These are phyloP conservation scores for Coemansia sp. DNA, from an alignment of 192 early-diverging fungal genomes.

Conservation along the genomic window DNA sequence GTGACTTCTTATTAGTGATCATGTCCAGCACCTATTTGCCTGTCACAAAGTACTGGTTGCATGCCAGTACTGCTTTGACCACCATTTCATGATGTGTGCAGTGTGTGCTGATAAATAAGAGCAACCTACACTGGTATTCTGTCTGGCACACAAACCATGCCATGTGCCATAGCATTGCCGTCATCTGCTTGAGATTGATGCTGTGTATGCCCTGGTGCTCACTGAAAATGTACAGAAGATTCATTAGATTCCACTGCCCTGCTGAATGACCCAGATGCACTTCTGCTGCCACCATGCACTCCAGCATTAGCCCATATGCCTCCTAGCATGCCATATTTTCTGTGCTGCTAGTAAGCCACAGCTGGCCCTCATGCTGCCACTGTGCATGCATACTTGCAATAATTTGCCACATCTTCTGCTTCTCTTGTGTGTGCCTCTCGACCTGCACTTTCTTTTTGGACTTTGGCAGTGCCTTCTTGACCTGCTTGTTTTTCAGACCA, in stretches of 20 bases:
- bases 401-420: too few species aligned
- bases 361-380: too few species aligned
- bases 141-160: constrained; percentile 70
- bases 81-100: constrained; percentile 62
- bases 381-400: too few species aligned
- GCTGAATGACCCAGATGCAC: constrained; percentile 87
- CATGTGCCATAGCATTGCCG: constrained; percentile 79
- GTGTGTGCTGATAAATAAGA: constrained; percentile 84
- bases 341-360: background rate
- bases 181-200: constrained; percentile 90
- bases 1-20: constrained; percentile 70
- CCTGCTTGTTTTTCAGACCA: too few species aligned
- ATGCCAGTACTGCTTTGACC: constrained; percentile 74
- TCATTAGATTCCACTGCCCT: constrained; percentile 73
- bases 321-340: constrained; percentile 5
- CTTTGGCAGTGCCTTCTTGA: too few species aligned
- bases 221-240: constrained; percentile 86
- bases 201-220: constrained; percentile 84
- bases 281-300: constrained; percentile 72
- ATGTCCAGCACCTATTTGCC: constrained; percentile 84
- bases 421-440: too few species aligned
- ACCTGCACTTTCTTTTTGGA: too few species aligned
- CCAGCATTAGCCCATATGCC: constrained; percentile 60
- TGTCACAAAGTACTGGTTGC: constrained; percentile 76
- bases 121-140: constrained; percentile 70